A percentile compares a stretch with the other conserved stretches of the same genome.
Evolutionary conservation across 2,329 filamentous ascomycete species (phyloP).

Genomic region (Tolypocladium album): DNA sequence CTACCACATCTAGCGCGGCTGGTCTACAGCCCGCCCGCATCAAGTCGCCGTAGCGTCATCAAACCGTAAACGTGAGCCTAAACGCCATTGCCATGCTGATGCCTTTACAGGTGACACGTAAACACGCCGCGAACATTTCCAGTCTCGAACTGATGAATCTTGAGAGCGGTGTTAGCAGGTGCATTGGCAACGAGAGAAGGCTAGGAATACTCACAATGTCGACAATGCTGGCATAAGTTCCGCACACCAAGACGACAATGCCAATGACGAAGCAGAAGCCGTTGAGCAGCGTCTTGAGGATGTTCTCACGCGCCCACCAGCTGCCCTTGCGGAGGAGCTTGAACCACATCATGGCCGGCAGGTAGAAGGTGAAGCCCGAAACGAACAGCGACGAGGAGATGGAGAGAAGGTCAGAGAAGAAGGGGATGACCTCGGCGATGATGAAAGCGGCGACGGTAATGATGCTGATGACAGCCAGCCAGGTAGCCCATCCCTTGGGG

Average conservation of each 20-base stretch:
- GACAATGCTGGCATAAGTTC: constrained; percentile 14
- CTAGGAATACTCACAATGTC: constrained; percentile 13
- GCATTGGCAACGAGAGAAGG: neutral
- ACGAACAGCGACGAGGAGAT: constrained; percentile 38
- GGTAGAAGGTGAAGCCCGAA: constrained; percentile 25
- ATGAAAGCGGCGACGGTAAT: constrained; percentile 57
- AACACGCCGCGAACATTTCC: constrained; percentile 5
- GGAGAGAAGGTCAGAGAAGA: constrained; percentile 55
- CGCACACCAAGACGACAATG: constrained; percentile 12
- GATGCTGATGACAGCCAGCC: constrained; percentile 45
- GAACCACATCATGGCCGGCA: constrained; percentile 30
- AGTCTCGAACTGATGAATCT: constrained; percentile 5
- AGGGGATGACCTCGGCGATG: constrained; percentile 61
- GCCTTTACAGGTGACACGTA: constrained; percentile 1
- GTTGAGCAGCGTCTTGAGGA: constrained; percentile 11
- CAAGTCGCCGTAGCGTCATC: neutral
- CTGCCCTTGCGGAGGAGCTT: constrained; percentile 20
- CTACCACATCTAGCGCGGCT: neutral
- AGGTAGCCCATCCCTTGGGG: constrained; percentile 35
- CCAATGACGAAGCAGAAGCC: constrained; percentile 14
- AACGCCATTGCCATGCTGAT: neutral
- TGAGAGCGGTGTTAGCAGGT: neutral
- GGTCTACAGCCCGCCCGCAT: neutral
- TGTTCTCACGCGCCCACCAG: constrained; percentile 14
- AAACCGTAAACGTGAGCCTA: neutral